Percentiles rank a stretch among this genome's conserved stretches.
Evolutionary conservation across 306 rosid species (phyloP).

Genomic region (Malus sieversii): DNA sequence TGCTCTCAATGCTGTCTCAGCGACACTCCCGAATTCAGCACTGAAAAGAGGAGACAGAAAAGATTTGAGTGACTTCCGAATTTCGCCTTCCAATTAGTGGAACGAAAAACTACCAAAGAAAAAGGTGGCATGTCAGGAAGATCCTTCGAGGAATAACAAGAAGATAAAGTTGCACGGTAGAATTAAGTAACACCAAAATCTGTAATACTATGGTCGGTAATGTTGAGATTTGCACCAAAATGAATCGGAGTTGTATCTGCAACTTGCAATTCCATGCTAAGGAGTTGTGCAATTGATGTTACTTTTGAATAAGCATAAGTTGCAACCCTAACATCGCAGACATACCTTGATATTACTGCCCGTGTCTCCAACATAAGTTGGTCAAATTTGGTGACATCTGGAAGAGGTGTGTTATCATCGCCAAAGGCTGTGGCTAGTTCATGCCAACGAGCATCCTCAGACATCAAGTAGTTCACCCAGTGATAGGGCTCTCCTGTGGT

Average conservation of each 20-base stretch:
- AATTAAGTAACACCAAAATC: background rate
- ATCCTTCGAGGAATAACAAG: background rate
- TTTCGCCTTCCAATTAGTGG: background rate
- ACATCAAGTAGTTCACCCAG: conserved; percentile 80
- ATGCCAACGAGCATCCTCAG: conserved; percentile 36
- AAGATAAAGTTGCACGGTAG: background rate
- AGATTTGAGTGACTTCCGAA: background rate
- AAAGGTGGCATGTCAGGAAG: background rate
- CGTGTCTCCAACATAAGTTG: conserved; percentile 74
- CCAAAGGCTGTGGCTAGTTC: conserved; percentile 27
- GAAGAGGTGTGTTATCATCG: conserved; percentile 21
- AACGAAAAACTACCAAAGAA: background rate
- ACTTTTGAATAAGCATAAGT: too few relatives aligned
- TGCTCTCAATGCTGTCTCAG: conserved; percentile 51
- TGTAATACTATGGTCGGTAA: background rate
- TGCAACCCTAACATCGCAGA: conserved; percentile 3
- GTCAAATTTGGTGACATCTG: conserved; percentile 49
- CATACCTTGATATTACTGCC: conserved; percentile 74
- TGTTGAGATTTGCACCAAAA: background rate
- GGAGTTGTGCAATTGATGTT: background rate
- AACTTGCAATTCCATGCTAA: background rate
- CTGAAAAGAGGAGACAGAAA: conserved; percentile 31
- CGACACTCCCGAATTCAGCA: conserved; percentile 55
- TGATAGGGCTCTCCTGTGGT: conserved; percentile 57
- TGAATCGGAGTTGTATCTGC: background rate